These are phyloP conservation scores for Microcyclosporella mali DNA, from an alignment of 2,329 filamentous ascomycete species.

Conservation along the genomic window DNA sequence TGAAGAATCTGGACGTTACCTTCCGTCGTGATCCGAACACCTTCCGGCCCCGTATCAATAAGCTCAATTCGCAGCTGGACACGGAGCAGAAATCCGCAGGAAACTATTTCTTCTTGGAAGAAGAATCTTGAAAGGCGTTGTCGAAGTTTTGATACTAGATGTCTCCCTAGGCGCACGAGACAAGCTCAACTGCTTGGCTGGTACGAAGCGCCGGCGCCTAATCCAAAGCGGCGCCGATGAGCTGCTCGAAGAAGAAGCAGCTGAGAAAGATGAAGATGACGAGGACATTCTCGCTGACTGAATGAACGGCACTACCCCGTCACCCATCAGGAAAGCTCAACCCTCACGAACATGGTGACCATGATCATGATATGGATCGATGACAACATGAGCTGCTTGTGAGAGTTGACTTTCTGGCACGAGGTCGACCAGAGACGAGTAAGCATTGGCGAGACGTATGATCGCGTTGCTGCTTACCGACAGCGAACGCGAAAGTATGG, in stretches of 20 bases:
- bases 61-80: conserved; percentile 88
- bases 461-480: conserved; percentile 1
- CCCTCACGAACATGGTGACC: neutral
- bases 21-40: conserved; percentile 97
- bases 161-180: conserved; percentile 3
- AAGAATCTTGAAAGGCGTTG: conserved; percentile 64
- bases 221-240: conserved; percentile 45
- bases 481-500: neutral
- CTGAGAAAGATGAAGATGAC: conserved; percentile 56
- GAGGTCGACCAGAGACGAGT: no score
- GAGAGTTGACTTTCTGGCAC: neutral
- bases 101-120: conserved; percentile 98
- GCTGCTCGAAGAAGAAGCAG: conserved; percentile 54
- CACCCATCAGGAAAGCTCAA: conserved; percentile 3
- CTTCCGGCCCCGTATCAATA: conserved; percentile 97
- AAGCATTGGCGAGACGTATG: no score
- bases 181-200: conserved; percentile 12
- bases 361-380: conserved; percentile 1
- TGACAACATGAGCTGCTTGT: conserved; percentile 1
- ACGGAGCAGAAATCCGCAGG: conserved; percentile 92
- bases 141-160: conserved; percentile 19
- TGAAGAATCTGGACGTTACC: conserved; percentile 94
- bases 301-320: neutral
- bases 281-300: conserved; percentile 19
- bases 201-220: conserved; percentile 27